Evolutionary conservation across 1,284 basidiomycete genomes (phyloP).

Genomic region (Porodaedalea pini): DNA sequence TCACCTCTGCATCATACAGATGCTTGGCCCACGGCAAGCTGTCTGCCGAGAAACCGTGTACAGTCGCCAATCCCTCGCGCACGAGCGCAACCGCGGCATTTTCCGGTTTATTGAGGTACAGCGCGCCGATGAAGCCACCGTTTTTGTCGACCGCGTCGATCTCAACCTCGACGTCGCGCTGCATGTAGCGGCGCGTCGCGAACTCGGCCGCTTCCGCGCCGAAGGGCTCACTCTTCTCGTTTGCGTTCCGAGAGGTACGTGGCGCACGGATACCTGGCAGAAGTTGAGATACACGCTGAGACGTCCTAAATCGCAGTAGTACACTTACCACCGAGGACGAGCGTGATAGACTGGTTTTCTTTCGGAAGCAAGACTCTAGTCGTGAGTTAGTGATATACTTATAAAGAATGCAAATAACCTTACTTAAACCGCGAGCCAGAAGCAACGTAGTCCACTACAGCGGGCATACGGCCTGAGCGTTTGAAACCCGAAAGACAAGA

Average conservation of each 20-base stretch:
- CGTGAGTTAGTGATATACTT: background rate
- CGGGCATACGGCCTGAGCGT: constrained; percentile 78
- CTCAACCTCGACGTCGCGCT: constrained; percentile 92
- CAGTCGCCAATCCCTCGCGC: constrained; percentile 81
- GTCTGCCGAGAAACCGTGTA: constrained; percentile 88
- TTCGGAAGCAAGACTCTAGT: constrained; percentile 79
- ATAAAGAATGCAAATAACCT: constrained; percentile 22
- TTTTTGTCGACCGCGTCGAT: constrained; percentile 90
- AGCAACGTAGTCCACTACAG: constrained; percentile 91
- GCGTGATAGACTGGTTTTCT: constrained; percentile 86
- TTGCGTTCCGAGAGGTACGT: constrained; percentile 73
- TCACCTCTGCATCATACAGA: constrained; percentile 81
- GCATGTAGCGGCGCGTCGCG: constrained; percentile 78
- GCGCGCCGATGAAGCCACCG: constrained; percentile 91
- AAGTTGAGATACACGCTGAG: constrained; percentile 13
- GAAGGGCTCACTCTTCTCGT: constrained; percentile 88
- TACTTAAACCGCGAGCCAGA: constrained; percentile 93
- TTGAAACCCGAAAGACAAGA: constrained; percentile 92
- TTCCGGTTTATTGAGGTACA: constrained; percentile 79
- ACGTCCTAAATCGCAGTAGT: background rate
- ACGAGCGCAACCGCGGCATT: constrained; percentile 84
- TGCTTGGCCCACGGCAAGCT: constrained; percentile 73
- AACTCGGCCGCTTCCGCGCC: constrained; percentile 84
- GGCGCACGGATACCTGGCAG: constrained; percentile 76
- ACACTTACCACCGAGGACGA: constrained; percentile 76